Evolutionary conservation across 1,139 yeast species (phyloP).

Genomic region (Lodderomyces elongisporus): DNA sequence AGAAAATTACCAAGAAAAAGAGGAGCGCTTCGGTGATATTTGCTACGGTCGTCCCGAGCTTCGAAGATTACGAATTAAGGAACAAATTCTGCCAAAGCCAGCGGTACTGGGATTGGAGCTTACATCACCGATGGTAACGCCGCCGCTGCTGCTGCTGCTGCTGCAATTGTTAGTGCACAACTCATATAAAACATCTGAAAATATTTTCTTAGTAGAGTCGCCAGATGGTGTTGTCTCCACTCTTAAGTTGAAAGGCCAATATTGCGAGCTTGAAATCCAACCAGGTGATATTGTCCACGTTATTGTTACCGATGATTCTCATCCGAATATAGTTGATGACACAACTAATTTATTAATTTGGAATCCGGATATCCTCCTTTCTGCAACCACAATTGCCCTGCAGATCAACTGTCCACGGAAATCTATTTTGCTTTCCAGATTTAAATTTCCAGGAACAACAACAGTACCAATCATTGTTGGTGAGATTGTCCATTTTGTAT

Average conservation of each 20-base stretch:
- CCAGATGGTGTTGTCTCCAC: conserved; percentile 26
- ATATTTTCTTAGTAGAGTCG: conserved; percentile 46
- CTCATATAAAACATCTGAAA: conserved; percentile 29
- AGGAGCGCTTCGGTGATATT: conserved; percentile 28
- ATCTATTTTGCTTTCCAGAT: conserved; percentile 54
- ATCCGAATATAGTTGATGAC: conserved; percentile 48
- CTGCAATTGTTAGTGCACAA: conserved; percentile 25
- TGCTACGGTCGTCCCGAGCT: conserved; percentile 45
- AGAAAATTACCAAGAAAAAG: conserved; percentile 14
- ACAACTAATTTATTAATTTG: conserved; percentile 61
- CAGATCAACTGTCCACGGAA: conserved; percentile 70
- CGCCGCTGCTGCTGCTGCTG: no score
- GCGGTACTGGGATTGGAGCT: no score
- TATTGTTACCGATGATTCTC: conserved; percentile 39
- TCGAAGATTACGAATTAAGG: conserved; percentile 45
- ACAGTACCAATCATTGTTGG: conserved; percentile 69
- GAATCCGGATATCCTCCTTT: conserved; percentile 76
- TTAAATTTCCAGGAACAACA: conserved; percentile 52
- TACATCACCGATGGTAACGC: no score
- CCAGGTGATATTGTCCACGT: conserved; percentile 57
- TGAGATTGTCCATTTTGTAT: conserved; percentile 68
- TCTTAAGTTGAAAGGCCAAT: conserved; percentile 46
- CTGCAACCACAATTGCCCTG: conserved; percentile 80
- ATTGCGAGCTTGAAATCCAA: conserved; percentile 39
- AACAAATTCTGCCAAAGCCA: no score